These are phyloP conservation scores for Pestalotiopsis sp. DNA, from an alignment of 2,329 filamentous ascomycete genomes.

Conservation along the genomic window DNA sequence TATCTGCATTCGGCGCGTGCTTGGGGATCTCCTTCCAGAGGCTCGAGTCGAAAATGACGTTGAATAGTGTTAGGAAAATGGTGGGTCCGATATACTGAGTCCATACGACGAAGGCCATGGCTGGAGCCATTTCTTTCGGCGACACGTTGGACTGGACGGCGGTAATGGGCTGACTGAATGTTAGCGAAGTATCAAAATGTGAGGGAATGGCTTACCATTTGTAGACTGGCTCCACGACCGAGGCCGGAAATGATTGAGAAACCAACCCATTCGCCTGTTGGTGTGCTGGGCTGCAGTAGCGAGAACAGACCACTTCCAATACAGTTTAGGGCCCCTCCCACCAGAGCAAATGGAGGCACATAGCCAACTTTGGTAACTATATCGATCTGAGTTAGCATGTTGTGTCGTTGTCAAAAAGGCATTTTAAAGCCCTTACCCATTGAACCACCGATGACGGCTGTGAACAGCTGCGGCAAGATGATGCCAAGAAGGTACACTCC, in stretches of 20 bases:
- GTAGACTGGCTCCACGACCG: slow-evolving; percentile 26
- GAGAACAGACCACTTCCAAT: slow-evolving; percentile 24
- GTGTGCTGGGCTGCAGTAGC: slow-evolving; percentile 17
- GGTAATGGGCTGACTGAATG: background rate
- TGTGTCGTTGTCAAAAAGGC: background rate
- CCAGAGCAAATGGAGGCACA: slow-evolving; percentile 21
- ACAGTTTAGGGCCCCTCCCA: slow-evolving; percentile 17
- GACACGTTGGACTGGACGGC: slow-evolving; percentile 11
- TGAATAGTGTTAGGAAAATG: slow-evolving; percentile 14
- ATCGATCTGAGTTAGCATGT: background rate
- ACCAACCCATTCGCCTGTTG: slow-evolving; percentile 20
- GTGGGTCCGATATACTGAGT: slow-evolving; percentile 14
- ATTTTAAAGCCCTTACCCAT: background rate
- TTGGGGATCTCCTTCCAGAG: background rate
- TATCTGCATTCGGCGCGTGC: background rate
- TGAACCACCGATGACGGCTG: slow-evolving; percentile 2
- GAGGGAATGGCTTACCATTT: slow-evolving; percentile 20
- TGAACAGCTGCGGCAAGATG: background rate
- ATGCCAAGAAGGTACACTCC: background rate
- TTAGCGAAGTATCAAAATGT: background rate
- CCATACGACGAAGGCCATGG: slow-evolving; percentile 14
- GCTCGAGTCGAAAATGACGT: slow-evolving; percentile 1
- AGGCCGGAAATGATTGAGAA: slow-evolving; percentile 27
- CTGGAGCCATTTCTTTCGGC: slow-evolving; percentile 11
- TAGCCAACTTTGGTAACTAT: slow-evolving; percentile 26